Conservation (phyloP, 1,139 yeast genomes). For the Magnusiomyces paraingens region DNA sequence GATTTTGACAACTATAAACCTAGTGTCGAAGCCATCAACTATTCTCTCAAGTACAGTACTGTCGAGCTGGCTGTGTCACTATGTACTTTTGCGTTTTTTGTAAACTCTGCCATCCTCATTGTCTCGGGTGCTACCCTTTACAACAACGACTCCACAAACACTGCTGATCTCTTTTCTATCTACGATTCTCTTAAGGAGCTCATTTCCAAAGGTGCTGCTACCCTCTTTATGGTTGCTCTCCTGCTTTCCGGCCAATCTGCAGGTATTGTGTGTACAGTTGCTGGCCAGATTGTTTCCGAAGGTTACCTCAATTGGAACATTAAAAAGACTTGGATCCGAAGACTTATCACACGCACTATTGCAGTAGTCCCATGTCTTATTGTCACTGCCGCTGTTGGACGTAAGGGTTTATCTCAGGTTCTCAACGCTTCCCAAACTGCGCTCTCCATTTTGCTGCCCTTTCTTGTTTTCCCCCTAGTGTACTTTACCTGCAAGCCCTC, state of each 20-base stretch:
- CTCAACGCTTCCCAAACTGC: constrained; percentile 76
- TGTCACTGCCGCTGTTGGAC: constrained; percentile 71
- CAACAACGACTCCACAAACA: constrained; percentile 63
- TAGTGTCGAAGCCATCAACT: constrained; percentile 61
- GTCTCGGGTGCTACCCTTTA: constrained; percentile 80
- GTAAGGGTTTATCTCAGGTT: constrained; percentile 76
- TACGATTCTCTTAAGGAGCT: constrained; percentile 66
- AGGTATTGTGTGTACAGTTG: constrained; percentile 94
- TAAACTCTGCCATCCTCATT: constrained; percentile 74
- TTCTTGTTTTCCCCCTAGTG: constrained; percentile 69
- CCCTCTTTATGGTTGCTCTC: constrained; percentile 85
- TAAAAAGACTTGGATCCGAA: constrained; percentile 70
- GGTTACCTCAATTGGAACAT: constrained; percentile 84
- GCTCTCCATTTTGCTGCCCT: constrained; percentile 63
- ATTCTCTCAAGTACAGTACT: constrained; percentile 63
- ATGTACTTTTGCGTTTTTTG: constrained; percentile 76
- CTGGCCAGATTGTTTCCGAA: constrained; percentile 95
- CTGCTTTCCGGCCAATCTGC: constrained; percentile 97
- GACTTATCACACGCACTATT: constrained; percentile 73
- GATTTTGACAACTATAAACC: constrained; percentile 46
- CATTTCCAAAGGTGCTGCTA: constrained; percentile 86
- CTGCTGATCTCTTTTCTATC: constrained; percentile 83
- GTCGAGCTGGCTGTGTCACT: constrained; percentile 71
- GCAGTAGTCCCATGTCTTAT: constrained; percentile 86
- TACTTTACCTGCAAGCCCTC: constrained; percentile 61